Conservation (phyloP, 768 basidiomycete genomes). For the Calvatia gigantea region DNA sequence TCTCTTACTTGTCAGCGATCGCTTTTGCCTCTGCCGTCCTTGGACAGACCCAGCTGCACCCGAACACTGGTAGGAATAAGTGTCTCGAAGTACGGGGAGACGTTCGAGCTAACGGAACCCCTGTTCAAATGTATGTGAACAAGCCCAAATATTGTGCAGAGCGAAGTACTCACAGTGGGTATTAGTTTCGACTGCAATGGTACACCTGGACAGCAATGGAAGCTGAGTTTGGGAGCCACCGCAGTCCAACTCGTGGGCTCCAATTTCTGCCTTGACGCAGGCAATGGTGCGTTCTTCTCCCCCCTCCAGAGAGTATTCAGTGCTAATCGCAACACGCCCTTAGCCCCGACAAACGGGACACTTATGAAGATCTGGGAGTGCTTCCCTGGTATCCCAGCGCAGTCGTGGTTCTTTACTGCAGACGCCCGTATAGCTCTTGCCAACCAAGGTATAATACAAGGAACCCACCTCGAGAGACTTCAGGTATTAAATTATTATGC, state of each 20-base stretch:
- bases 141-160: too few relatives aligned
- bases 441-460: slow-evolving; percentile 1
- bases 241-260: slow-evolving; percentile 20
- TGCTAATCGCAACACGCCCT: background rate
- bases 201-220: slow-evolving; percentile 23
- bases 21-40: background rate
- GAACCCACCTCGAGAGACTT: background rate
- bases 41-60: slow-evolving; percentile 15
- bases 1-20: background rate
- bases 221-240: slow-evolving; percentile 16
- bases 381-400: slow-evolving; percentile 17
- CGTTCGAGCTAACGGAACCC: slow-evolving; percentile 18
- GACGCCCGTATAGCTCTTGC: slow-evolving; percentile 7
- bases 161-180: too few relatives aligned
- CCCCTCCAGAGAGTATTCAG: background rate
- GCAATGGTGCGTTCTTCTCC: slow-evolving; percentile 17
- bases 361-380: slow-evolving; percentile 22
- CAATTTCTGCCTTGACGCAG: slow-evolving; percentile 25
- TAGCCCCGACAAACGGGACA: slow-evolving; percentile 15
- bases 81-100: slow-evolving; percentile 23
- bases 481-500: background rate
- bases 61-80: slow-evolving; percentile 20
- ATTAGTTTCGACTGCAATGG: slow-evolving; percentile 26
- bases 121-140: too few relatives aligned
- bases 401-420: slow-evolving; percentile 16